phyloP scores from a whole-genome alignment of 108 stramenopile genomes.

The Bacterosira constricta region DNA sequence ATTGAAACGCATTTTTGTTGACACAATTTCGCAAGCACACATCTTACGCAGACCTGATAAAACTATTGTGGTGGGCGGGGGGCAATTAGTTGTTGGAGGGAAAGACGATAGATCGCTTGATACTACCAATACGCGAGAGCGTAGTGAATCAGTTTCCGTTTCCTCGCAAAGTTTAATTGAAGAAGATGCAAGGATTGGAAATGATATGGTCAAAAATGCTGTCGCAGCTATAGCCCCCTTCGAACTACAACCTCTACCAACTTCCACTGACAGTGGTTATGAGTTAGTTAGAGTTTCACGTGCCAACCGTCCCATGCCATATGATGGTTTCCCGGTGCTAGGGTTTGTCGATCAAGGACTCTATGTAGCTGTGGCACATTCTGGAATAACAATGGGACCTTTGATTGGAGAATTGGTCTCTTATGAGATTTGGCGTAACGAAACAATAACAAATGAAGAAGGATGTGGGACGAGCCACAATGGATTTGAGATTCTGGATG shows the following conservation, averaged over 20 bases:
- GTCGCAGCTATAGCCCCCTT: conserved; percentile 3
- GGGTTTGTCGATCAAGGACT: conserved; percentile 53
- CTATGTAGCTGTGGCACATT: conserved; percentile 63
- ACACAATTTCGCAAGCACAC: conserved; percentile 58
- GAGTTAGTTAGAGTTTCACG: conserved; percentile 15
- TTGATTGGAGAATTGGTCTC: conserved; percentile 60
- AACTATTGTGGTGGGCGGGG: conserved; percentile 60
- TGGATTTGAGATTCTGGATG: conserved; percentile 36
- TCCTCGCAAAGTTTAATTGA: neutral
- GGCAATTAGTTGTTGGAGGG: conserved; percentile 62
- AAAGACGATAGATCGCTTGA: neutral
- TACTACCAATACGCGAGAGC: neutral
- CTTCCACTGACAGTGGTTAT: neutral
- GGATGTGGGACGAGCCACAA: neutral
- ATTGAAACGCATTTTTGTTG: conserved; percentile 54
- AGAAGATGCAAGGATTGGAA: conserved; percentile 17
- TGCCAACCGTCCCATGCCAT: conserved; percentile 69
- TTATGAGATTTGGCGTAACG: conserved; percentile 21
- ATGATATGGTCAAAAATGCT: conserved; percentile 27
- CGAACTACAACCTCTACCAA: conserved; percentile 10
- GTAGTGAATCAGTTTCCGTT: too few relatives aligned
- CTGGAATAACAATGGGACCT: conserved; percentile 66
- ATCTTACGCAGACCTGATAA: conserved; percentile 60
- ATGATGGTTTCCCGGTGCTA: conserved; percentile 66
- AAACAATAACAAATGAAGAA: neutral